Percentiles rank a stretch among this genome's conserved stretches.
Evolutionary conservation across 768 basidiomycete genomes (phyloP).

Genomic region (Coprinellus aureogranulatus): DNA sequence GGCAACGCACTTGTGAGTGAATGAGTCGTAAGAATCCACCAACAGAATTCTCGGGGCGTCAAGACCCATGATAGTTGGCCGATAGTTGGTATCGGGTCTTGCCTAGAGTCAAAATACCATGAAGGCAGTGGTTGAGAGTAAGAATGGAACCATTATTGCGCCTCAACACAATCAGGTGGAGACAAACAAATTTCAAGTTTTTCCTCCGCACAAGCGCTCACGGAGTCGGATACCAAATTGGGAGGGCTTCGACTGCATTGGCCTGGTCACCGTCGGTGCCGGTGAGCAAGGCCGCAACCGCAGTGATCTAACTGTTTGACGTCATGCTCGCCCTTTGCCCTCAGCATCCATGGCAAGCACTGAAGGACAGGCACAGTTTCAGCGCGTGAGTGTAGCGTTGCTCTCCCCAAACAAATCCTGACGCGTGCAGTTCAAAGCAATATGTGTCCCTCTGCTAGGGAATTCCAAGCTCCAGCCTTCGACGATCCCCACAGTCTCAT

Average conservation of each 20-base stretch:
- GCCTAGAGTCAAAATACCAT: background rate
- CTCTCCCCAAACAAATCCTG: background rate
- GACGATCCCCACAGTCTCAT: constrained; percentile 45
- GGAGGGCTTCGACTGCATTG: too few relatives aligned
- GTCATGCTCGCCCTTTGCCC: background rate
- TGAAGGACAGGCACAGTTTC: background rate
- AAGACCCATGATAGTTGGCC: constrained; percentile 27
- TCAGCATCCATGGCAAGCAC: background rate
- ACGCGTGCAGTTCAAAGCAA: constrained; percentile 52
- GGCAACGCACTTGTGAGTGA: constrained; percentile 77
- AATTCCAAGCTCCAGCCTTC: constrained; percentile 61
- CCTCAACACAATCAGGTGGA: background rate
- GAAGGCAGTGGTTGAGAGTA: too few relatives aligned
- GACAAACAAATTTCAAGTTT: background rate
- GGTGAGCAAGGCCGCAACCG: background rate
- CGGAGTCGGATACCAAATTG: too few relatives aligned
- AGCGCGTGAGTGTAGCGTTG: constrained; percentile 2
- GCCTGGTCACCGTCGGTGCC: background rate
- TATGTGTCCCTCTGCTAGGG: constrained; percentile 80
- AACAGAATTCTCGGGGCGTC: constrained; percentile 57
- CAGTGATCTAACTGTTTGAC: too few relatives aligned
- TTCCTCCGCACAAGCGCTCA: background rate
- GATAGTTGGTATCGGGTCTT: background rate
- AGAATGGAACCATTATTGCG: too few relatives aligned
- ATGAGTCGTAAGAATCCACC: constrained; percentile 84